These are phyloP conservation scores for Hanseniaspora jakobsenii DNA, from an alignment of 805 yeast genomes.

Conservation along the genomic window DNA sequence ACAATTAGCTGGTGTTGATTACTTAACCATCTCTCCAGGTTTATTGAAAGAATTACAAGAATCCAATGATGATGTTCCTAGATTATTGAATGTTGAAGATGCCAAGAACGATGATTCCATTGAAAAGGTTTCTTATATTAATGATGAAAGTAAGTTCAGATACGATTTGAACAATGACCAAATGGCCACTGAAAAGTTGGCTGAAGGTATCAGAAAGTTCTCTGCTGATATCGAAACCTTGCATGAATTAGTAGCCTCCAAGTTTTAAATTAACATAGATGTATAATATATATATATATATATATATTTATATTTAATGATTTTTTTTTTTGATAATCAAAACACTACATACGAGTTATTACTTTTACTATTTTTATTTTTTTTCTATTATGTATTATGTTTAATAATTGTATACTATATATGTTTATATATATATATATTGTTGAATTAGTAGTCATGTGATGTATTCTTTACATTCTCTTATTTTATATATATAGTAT, in stretches of 20 bases:
- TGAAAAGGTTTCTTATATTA: conserved; percentile 65
- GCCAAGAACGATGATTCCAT: conserved; percentile 43
- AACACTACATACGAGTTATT: no score
- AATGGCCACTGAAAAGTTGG: conserved; percentile 94
- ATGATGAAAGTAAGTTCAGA: conserved; percentile 85
- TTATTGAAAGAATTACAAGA: conserved; percentile 70
- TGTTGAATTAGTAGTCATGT: no score
- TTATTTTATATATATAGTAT: no score
- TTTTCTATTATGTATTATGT: no score
- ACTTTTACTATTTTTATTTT: no score
- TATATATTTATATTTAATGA: not conserved
- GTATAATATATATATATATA: not conserved
- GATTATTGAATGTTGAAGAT: conserved; percentile 56
- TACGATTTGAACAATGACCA: conserved; percentile 86
- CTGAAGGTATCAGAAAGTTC: conserved; percentile 96
- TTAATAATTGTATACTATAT: no score
- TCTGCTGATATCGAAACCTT: conserved; percentile 85
- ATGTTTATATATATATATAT: no score
- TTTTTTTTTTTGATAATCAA: not conserved
- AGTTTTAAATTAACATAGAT: conserved; percentile 25
- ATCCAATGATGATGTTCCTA: conserved; percentile 67
- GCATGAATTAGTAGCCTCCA: conserved; percentile 50
- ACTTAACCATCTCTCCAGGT: conserved; percentile 86
- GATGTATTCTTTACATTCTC: no score
- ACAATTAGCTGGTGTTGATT: conserved; percentile 95